A percentile compares a stretch with the other conserved stretches of the same genome.
Conservation (phyloP, 2,329 filamentous ascomycete genomes). For the Shiraia sp. region DNA sequence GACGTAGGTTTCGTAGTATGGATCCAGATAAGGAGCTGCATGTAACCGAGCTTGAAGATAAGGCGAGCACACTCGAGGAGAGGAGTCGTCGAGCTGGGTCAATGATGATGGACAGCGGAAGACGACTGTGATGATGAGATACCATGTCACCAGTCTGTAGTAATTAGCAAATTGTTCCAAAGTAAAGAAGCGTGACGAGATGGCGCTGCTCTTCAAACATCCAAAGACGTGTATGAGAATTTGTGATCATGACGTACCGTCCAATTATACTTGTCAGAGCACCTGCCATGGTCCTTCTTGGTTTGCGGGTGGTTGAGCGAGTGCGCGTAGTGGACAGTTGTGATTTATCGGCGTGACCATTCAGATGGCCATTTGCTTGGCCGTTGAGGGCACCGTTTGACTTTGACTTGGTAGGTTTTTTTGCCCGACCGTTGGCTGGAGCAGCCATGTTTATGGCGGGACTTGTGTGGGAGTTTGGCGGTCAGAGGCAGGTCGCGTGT, state of each 20-base stretch:
- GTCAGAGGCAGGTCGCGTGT: conserved; percentile 20
- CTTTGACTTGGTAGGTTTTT: conserved; percentile 37
- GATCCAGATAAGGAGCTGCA: conserved; percentile 74
- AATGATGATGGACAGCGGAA: conserved; percentile 79
- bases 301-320: conserved; percentile 22
- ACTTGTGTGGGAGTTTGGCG: neutral
- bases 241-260: conserved; percentile 35
- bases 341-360: conserved; percentile 34
- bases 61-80: conserved; percentile 79
- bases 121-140: conserved; percentile 76
- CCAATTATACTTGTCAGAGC: conserved; percentile 38
- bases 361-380: conserved; percentile 27
- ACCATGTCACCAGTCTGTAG: conserved; percentile 75
- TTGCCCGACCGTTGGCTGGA: conserved; percentile 43
- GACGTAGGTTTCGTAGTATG: conserved; percentile 84
- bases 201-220: no score
- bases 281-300: conserved; percentile 24
- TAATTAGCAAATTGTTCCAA: conserved; percentile 4
- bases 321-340: conserved; percentile 18
- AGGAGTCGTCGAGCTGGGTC: conserved; percentile 67
- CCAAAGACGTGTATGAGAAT: no score
- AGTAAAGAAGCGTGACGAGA: neutral
- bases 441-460: conserved; percentile 38
- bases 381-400: conserved; percentile 32
- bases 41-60: conserved; percentile 71